Conservation (phyloP, 2,329 filamentous ascomycete genomes). For the Xylaria sp. region DNA sequence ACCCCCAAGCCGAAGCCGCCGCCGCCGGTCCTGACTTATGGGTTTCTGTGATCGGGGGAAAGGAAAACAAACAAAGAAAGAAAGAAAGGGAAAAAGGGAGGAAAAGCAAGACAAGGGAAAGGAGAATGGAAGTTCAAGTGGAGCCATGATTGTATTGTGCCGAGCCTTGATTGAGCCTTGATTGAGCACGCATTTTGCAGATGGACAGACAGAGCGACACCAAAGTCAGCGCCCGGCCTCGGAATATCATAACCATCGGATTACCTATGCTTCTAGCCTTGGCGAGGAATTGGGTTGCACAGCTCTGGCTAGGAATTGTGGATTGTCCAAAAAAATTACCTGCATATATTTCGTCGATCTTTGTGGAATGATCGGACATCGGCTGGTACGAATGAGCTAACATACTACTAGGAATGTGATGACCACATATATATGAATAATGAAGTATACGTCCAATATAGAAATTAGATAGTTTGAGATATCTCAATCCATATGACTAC, state of each 20-base stretch:
- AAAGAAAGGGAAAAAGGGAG: too few relatives aligned
- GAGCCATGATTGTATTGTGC: not conserved
- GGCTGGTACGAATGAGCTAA: not conserved
- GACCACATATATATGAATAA: slow-evolving; percentile 10
- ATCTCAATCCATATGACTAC: not conserved
- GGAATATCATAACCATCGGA: not conserved
- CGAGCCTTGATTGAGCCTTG: not conserved
- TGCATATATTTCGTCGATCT: not conserved
- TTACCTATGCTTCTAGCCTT: not conserved
- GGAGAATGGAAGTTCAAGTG: not conserved
- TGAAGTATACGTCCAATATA: slow-evolving; percentile 1
- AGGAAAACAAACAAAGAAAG: not conserved
- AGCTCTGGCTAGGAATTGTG: not conserved
- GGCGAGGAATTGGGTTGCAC: not conserved
- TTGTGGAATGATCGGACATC: not conserved
- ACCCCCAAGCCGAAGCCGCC: slow-evolving; percentile 55
- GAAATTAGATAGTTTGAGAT: not conserved
- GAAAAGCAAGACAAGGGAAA: too few relatives aligned
- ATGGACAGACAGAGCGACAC: not conserved
- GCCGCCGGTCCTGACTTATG: slow-evolving; percentile 43
- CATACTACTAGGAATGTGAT: not conserved
- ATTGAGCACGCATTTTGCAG: not conserved
- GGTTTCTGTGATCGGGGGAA: slow-evolving; percentile 41
- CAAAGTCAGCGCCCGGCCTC: not conserved
- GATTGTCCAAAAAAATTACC: not conserved